Evolutionary conservation across 495 filamentous ascomycete genomes (phyloP).

Genomic region (Aspergillus sclerotiicarbonarius): DNA sequence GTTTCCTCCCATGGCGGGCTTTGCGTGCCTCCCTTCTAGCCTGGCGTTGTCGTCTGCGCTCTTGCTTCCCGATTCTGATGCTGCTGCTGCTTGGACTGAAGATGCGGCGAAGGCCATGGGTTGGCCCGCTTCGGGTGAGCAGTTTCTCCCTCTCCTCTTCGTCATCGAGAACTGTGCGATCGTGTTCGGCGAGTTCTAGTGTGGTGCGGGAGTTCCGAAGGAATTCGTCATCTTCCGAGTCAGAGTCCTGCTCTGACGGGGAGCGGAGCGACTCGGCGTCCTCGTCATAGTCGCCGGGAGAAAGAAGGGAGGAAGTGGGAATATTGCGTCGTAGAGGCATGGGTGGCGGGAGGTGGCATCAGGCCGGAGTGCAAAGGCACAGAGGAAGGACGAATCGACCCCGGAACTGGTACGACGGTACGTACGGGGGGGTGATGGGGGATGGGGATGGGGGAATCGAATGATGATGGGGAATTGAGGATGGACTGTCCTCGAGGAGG

Average conservation of each 20-base stretch:
- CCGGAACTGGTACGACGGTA: neutral
- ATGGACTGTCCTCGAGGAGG: neutral
- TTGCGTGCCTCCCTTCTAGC: constrained; percentile 46
- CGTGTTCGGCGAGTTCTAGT: constrained; percentile 66
- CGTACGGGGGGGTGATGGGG: constrained; percentile 2
- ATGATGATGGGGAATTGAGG: neutral
- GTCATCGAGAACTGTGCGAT: constrained; percentile 74
- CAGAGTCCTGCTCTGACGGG: constrained; percentile 70
- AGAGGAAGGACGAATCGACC: constrained; percentile 2
- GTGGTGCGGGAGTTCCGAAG: constrained; percentile 63
- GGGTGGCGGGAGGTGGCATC: constrained; percentile 9
- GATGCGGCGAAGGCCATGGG: constrained; percentile 49
- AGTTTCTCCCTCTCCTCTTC: constrained; percentile 87
- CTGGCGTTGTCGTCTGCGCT: constrained; percentile 44
- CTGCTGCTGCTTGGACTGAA: constrained; percentile 40
- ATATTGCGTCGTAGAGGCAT: constrained; percentile 30
- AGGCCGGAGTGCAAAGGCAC: neutral
- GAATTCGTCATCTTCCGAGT: constrained; percentile 73
- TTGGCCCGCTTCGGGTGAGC: constrained; percentile 53
- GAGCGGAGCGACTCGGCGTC: constrained; percentile 64
- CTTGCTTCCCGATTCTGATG: constrained; percentile 59
- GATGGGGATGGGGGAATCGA: constrained; percentile 3
- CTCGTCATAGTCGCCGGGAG: constrained; percentile 63
- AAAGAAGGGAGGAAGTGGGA: constrained; percentile 50
- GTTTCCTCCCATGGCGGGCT: constrained; percentile 44